Percentiles rank a stretch among this genome's conserved stretches.
Conservation (phyloP, 176 grass and related monocot genomes). For the Cenchrus purpureus region DNA sequence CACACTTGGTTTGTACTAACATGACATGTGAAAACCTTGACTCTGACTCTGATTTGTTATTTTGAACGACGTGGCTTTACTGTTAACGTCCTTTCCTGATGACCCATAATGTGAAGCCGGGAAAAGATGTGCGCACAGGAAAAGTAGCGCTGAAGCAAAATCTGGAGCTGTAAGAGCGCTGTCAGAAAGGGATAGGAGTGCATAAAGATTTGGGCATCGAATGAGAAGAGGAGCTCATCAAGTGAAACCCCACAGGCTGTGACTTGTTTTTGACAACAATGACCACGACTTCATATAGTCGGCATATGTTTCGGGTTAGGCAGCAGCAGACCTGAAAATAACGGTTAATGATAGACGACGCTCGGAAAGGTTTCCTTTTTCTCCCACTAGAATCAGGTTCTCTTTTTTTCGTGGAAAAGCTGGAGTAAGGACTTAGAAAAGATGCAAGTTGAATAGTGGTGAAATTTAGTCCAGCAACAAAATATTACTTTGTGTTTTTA, state of each 20-base stretch:
- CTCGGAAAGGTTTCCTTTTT: conserved; percentile 4
- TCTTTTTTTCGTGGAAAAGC: background rate
- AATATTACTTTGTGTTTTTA: background rate
- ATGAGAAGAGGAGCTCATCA: background rate
- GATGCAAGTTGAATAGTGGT: background rate
- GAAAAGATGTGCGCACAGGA: background rate
- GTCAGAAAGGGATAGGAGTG: conserved; percentile 40
- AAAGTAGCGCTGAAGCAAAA: conserved; percentile 39
- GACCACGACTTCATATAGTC: conserved; percentile 33
- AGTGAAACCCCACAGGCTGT: conserved; percentile 35
- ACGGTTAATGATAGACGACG: background rate
- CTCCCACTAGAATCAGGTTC: conserved; percentile 24
- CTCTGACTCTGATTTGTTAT: conserved; percentile 6
- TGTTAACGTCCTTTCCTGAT: conserved; percentile 28
- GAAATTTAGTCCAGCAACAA: background rate
- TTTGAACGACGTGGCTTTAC: conserved; percentile 18
- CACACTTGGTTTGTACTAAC: conserved; percentile 5
- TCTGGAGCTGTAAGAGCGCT: conserved; percentile 35
- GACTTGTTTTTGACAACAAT: conserved; percentile 44
- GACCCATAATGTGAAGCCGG: conserved; percentile 25
- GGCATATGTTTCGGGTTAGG: conserved; percentile 46
- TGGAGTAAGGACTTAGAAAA: background rate
- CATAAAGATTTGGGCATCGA: conserved; percentile 17
- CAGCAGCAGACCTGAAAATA: background rate
- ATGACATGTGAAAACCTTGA: background rate